These are phyloP conservation scores for Heimioporus punctisporus DNA, from an alignment of 1,284 basidiomycete species.

Conservation along the genomic window DNA sequence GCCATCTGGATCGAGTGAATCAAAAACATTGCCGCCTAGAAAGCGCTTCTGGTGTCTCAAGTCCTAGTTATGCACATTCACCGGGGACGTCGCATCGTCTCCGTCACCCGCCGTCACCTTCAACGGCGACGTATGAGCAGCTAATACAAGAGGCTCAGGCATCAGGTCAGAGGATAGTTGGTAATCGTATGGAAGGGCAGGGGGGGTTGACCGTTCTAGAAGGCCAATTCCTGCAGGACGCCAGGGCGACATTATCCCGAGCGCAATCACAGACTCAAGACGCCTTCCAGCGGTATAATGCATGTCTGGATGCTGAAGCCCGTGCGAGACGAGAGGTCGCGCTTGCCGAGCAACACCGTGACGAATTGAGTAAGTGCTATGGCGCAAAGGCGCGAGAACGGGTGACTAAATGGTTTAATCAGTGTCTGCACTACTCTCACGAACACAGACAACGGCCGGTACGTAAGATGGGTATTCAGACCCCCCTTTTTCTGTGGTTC, in stretches of 20 bases:
- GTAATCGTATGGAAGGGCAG: slow-evolving; percentile 3
- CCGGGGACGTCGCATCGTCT: slow-evolving; percentile 33
- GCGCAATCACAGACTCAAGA: slow-evolving; percentile 75
- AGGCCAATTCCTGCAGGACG: slow-evolving; percentile 43
- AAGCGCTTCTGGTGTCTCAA: slow-evolving; percentile 31
- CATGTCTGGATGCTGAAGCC: slow-evolving; percentile 66
- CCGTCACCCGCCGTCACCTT: slow-evolving; percentile 32
- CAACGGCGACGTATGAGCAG: slow-evolving; percentile 34
- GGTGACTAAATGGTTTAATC: slow-evolving; percentile 16
- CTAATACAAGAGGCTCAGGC: slow-evolving; percentile 34
- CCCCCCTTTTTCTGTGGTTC: slow-evolving; percentile 12
- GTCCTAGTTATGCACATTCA: slow-evolving; percentile 32
- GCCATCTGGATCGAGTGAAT: slow-evolving; percentile 5
- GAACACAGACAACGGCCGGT: slow-evolving; percentile 45
- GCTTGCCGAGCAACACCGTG: slow-evolving; percentile 67
- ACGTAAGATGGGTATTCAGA: slow-evolving; percentile 24
- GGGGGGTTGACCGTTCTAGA: slow-evolving; percentile 11
- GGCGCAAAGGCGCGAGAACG: slow-evolving; percentile 12
- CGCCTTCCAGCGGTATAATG: slow-evolving; percentile 67
- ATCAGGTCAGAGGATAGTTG: slow-evolving; percentile 28
- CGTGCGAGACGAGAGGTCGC: slow-evolving; percentile 64
- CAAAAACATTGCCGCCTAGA: slow-evolving; percentile 17
- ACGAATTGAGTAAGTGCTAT: slow-evolving; percentile 58
- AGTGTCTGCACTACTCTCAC: slow-evolving; percentile 56
- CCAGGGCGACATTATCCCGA: slow-evolving; percentile 44